Evolutionary conservation across 1,284 basidiomycete species (phyloP), one percentile per base, ranked within the genome.

Genomic region (Gomphus bonarii): DNA sequence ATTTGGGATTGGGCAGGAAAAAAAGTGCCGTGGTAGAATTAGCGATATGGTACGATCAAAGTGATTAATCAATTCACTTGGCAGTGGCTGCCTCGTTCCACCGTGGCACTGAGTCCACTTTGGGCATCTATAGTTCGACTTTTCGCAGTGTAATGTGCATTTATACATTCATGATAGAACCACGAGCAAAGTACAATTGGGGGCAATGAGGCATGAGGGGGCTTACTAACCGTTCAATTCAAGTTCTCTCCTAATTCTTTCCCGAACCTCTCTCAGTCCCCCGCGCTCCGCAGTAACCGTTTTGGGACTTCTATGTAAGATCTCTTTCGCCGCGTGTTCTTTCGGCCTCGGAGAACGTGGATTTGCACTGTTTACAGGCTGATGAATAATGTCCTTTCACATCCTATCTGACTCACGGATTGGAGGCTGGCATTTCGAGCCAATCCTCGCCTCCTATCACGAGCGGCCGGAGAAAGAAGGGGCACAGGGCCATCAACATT

Each of bases 1-100:
- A 72, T 88, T 50, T 84, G 81, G 76, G 85, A 88, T 66, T 88
- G 83, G 80, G 77, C 76, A 48, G 84, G 84, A 20, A 78, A 83
- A 54, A 70, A 78, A 40, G 66, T 76, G 4, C 66, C 68, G 43
- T 73, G 70, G 71, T 75, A 48, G 55, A 46, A 25, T 25, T 4
- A 25, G 16, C n/a, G 22, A 8, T 25, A 35, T 25, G 25, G 4
- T 25, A 25, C 25, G 33, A 12, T 35, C 3, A 10, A 6, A 35
- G 31, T 33, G 4, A 33, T 33, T 10, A 33, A 33, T 4, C 33
- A 35, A 35, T 4, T 25, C 25, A 35, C 8, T 35, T 35, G 33
- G 8, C 33, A 35, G 9, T 35, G 8, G 8, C 8, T 12, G 8
- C 8, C 33, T 35, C 11, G 8, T 35, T 35, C 3, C 33, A 35